phyloP scores from a whole-genome alignment of 495 filamentous ascomycete genomes.

The Zalerion maritima region DNA sequence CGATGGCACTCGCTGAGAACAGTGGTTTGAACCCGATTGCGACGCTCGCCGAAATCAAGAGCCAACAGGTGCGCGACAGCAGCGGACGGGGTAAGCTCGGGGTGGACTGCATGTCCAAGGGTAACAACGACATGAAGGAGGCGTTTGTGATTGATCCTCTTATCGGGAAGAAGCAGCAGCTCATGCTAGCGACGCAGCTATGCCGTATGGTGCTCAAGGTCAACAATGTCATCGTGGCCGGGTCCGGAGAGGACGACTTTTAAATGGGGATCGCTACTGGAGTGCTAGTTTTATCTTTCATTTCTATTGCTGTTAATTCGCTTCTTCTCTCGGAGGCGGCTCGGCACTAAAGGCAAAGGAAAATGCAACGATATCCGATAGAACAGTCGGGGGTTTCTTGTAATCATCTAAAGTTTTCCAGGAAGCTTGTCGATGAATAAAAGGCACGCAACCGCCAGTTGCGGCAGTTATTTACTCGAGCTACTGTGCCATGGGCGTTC shows the following conservation, averaged over 20 bases:
- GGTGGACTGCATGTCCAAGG: slow-evolving; percentile 94
- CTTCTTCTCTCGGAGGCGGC: too few relatives aligned
- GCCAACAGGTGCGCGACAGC: slow-evolving; percentile 82
- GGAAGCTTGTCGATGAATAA: too few relatives aligned
- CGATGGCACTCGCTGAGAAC: slow-evolving; percentile 96
- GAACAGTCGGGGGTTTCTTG: too few relatives aligned
- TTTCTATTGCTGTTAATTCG: too few relatives aligned
- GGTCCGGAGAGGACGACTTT: slow-evolving; percentile 82
- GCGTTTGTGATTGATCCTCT: slow-evolving; percentile 96
- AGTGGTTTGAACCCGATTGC: slow-evolving; percentile 91
- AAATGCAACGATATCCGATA: too few relatives aligned
- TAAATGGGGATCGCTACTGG: slow-evolving; percentile 30
- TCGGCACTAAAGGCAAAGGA: too few relatives aligned
- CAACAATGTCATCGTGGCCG: slow-evolving; percentile 90
- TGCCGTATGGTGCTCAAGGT: slow-evolving; percentile 99
- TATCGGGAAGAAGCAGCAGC: slow-evolving; percentile 93
- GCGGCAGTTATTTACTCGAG: too few relatives aligned
- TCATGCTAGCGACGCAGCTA: slow-evolving; percentile 89
- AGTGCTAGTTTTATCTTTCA: too few relatives aligned
- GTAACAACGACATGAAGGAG: slow-evolving; percentile 91
- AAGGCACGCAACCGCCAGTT: too few relatives aligned
- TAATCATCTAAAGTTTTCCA: too few relatives aligned
- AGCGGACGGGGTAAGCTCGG: slow-evolving; percentile 51
- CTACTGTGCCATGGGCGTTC: too few relatives aligned
- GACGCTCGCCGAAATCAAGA: slow-evolving; percentile 87